Conservation (phyloP, 768 basidiomycete genomes). For the Kwoniella botswanensis region DNA sequence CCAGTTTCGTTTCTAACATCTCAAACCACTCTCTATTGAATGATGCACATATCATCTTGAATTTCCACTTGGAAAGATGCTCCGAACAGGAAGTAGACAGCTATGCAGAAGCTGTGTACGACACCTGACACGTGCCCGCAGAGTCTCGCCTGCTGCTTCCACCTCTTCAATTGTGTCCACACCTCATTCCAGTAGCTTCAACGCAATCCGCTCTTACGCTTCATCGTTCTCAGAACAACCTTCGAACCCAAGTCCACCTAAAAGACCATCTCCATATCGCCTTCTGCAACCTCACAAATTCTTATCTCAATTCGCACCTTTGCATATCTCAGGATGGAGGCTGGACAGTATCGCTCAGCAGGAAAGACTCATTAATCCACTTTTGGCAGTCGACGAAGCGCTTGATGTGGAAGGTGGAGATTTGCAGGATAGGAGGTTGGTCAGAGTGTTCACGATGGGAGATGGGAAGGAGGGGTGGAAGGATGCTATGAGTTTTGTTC, state of each 20-base stretch:
- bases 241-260: background rate
- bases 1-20: no score
- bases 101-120: no score
- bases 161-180: no score
- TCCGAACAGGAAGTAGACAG: no score
- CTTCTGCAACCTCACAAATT: constrained; percentile 38
- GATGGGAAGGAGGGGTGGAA: constrained; percentile 37
- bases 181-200: no score
- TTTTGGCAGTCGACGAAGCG: background rate
- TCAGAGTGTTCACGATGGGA: constrained; percentile 35
- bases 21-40: no score
- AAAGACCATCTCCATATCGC: constrained; percentile 43
- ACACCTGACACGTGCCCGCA: no score
- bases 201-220: background rate
- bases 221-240: background rate
- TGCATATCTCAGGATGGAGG: constrained; percentile 47
- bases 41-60: no score
- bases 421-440: constrained; percentile 38
- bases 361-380: background rate
- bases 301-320: constrained; percentile 41
- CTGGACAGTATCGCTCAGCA: constrained; percentile 24
- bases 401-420: constrained; percentile 15
- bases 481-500: constrained; percentile 20
- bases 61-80: no score
- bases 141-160: no score